A percentile compares a stretch with the other conserved stretches of the same genome.
These are phyloP conservation scores for Xylaria bambusicola DNA, from an alignment of 495 filamentous ascomycete genomes.

Conservation along the genomic window DNA sequence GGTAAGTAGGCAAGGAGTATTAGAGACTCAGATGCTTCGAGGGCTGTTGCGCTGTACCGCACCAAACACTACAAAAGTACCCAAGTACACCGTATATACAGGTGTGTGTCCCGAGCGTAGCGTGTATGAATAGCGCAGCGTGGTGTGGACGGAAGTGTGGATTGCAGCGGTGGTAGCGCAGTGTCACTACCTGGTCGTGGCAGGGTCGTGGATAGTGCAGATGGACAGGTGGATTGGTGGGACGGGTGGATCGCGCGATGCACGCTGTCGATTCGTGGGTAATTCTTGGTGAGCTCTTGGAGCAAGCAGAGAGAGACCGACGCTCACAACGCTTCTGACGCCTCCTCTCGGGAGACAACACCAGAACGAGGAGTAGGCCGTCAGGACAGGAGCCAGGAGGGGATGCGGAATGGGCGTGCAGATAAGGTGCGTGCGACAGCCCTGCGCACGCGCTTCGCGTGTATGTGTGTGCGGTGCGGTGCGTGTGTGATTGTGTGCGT, in stretches of 20 bases:
- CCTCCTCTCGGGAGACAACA: neutral
- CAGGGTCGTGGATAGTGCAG: neutral
- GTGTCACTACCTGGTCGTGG: neutral
- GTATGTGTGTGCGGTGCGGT: too few relatives aligned
- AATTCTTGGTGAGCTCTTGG: slow-evolving; percentile 14
- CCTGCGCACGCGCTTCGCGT: neutral
- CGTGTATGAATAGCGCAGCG: too few relatives aligned
- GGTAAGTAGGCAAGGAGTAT: slow-evolving; percentile 3
- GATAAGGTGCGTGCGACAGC: neutral
- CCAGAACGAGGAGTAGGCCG: neutral
- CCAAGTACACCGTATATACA: too few relatives aligned
- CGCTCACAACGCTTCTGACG: neutral
- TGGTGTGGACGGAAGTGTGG: too few relatives aligned
- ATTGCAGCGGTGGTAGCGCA: neutral
- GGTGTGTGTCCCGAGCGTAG: too few relatives aligned
- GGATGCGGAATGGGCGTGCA: slow-evolving; percentile 2
- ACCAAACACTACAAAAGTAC: too few relatives aligned
- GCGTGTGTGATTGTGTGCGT: neutral
- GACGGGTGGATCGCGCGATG: slow-evolving; percentile 1
- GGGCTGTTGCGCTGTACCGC: neutral
- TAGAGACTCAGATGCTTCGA: too few relatives aligned
- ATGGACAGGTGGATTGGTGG: slow-evolving; percentile 8
- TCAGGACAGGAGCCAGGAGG: neutral
- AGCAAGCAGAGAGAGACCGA: slow-evolving; percentile 1
- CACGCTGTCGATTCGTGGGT: slow-evolving; percentile 18